Conservation (phyloP, 208 protist species). For the Kentomonas sorsogonicus region DNA sequence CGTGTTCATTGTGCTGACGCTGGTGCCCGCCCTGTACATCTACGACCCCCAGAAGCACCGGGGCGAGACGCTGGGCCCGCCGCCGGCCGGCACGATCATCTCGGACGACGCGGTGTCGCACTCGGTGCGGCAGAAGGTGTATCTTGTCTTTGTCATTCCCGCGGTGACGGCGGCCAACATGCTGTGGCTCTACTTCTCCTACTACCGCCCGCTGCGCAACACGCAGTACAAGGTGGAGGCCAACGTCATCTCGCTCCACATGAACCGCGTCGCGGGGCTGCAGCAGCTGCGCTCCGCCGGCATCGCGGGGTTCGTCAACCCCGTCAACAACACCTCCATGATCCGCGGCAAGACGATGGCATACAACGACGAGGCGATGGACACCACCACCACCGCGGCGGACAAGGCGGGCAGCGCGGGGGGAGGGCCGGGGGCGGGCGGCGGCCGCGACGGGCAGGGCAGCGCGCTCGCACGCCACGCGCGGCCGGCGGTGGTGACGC, state of each 20-base stretch:
- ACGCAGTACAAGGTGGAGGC: slow-evolving; percentile 65
- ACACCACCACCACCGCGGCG: no score
- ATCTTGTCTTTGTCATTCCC: slow-evolving; percentile 71
- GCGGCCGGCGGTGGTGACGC: no score
- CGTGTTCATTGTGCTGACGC: slow-evolving; percentile 33
- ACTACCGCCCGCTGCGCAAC: slow-evolving; percentile 69
- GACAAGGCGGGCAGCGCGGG: no score
- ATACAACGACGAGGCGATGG: no score
- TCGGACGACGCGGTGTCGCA: slow-evolving; percentile 21
- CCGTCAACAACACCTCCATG: slow-evolving; percentile 1
- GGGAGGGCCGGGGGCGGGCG: no score
- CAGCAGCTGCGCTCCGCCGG: not conserved
- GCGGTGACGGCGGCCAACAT: slow-evolving; percentile 29
- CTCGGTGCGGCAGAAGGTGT: slow-evolving; percentile 67
- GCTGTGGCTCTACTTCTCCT: slow-evolving; percentile 62
- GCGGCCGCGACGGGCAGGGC: no score
- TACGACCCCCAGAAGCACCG: slow-evolving; percentile 32
- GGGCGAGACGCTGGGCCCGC: slow-evolving; percentile 26
- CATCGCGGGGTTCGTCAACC: not conserved
- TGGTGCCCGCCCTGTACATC: slow-evolving; percentile 64
- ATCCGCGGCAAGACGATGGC: not conserved
- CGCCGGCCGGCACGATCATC: slow-evolving; percentile 33
- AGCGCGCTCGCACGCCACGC: no score
- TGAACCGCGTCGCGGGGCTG: not conserved
- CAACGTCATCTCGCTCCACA: slow-evolving; percentile 17